These are phyloP conservation scores for Thalia dealbata DNA, from an alignment of 176 grass and related monocot genomes.

Conservation along the genomic window DNA sequence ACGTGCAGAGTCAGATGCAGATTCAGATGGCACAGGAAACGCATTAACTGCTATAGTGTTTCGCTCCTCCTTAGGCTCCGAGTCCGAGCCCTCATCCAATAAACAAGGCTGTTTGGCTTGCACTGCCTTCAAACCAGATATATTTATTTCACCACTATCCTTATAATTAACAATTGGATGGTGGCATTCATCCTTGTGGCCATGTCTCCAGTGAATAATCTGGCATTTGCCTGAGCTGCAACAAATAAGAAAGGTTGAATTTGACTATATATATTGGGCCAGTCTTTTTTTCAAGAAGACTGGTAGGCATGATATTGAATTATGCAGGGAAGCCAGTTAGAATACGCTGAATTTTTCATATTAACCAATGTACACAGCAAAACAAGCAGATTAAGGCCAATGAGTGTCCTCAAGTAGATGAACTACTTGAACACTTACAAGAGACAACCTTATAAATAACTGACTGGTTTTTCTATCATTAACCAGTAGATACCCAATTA, in stretches of 20 bases:
- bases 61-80: constrained; percentile 20
- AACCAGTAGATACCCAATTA: background rate
- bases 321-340: background rate
- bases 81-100: constrained; percentile 24
- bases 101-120: constrained; percentile 17
- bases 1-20: constrained; percentile 21
- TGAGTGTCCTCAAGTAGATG: background rate
- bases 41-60: constrained; percentile 14
- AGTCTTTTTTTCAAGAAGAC: background rate
- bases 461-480: background rate
- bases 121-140: constrained; percentile 22
- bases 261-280: background rate
- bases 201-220: constrained; percentile 78
- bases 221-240: constrained; percentile 80
- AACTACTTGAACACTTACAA: background rate
- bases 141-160: constrained; percentile 5
- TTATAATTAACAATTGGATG: constrained; percentile 27
- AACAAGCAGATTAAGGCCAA: background rate
- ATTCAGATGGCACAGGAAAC: background rate
- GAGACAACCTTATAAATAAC: background rate
- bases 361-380: background rate
- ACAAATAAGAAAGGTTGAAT: background rate
- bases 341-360: background rate
- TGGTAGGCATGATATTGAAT: background rate
- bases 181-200: constrained; percentile 68